A percentile compares a stretch with the other conserved stretches of the same genome.
These are phyloP conservation scores for Salix udensis DNA, from an alignment of 345 rosid species.

Conservation along the genomic window DNA sequence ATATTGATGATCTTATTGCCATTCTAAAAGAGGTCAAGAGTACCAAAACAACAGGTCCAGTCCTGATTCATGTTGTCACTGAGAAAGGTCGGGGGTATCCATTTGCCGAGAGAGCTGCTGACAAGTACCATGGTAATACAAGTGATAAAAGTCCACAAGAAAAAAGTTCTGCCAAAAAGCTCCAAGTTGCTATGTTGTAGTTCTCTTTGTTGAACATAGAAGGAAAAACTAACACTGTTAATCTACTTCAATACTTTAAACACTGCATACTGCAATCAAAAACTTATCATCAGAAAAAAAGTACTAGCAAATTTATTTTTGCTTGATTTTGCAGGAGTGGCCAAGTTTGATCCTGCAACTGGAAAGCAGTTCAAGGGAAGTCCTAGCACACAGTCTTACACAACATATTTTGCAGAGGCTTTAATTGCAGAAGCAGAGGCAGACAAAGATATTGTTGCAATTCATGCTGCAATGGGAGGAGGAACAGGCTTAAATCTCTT, in stretches of 20 bases:
- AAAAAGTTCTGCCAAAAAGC: background rate
- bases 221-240: background rate
- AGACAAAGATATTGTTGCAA: slow-evolving; percentile 80
- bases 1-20: slow-evolving; percentile 73
- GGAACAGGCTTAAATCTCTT: slow-evolving; percentile 90
- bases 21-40: slow-evolving; percentile 93
- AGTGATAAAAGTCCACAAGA: background rate
- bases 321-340: slow-evolving; percentile 57
- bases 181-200: background rate
- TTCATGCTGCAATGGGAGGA: slow-evolving; percentile 99
- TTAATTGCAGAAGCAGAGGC: slow-evolving; percentile 87
- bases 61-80: slow-evolving; percentile 87
- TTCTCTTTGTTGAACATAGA: background rate
- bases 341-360: slow-evolving; percentile 86
- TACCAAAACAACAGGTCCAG: slow-evolving; percentile 87
- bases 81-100: slow-evolving; percentile 99
- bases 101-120: slow-evolving; percentile 92
- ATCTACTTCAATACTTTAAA: background rate
- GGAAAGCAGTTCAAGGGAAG: slow-evolving; percentile 88
- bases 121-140: slow-evolving; percentile 80
- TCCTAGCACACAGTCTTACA: slow-evolving; percentile 65
- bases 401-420: slow-evolving; percentile 93
- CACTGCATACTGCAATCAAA: background rate
- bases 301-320: background rate
- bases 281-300: background rate